phyloP scores from a whole-genome alignment of 148 eudicot species.

The Fagopyrum tataricum region DNA sequence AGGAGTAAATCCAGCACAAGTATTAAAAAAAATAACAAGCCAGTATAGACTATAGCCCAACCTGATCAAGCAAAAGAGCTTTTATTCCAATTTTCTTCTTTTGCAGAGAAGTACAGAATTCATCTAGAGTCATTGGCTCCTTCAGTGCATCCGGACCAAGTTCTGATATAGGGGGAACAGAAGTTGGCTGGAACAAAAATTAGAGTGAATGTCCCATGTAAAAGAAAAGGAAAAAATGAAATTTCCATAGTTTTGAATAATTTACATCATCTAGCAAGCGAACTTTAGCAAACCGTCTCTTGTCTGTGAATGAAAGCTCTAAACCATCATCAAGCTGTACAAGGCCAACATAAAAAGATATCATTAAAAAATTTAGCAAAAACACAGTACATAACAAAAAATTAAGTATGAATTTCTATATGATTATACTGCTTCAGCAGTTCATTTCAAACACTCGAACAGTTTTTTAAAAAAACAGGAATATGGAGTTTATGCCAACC shows the following conservation, averaged over 20 bases:
- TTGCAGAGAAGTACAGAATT: conserved; percentile 42
- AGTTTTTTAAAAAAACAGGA: background rate
- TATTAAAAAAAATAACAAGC: background rate
- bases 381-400: background rate
- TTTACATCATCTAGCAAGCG: conserved; percentile 73
- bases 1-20: background rate
- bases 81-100: conserved; percentile 83
- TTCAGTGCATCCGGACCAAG: conserved; percentile 95
- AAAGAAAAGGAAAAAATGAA: background rate
- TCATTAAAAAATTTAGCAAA: background rate
- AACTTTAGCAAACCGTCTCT: conserved; percentile 97
- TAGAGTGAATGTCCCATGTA: background rate
- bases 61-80: conserved; percentile 96
- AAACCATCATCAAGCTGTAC: conserved; percentile 86
- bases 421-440: background rate
- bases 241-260: conserved; percentile 4
- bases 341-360: background rate
- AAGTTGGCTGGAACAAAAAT: conserved; percentile 51
- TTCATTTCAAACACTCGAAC: background rate
- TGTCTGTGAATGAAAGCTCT: conserved; percentile 94
- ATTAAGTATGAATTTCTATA: background rate
- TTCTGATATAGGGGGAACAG: conserved; percentile 79
- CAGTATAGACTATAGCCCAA: conserved; percentile 18
- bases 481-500: background rate
- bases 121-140: conserved; percentile 70